phyloP scores from a whole-genome alignment of 2,329 filamentous ascomycete species.

The Thelonectria rubi region DNA sequence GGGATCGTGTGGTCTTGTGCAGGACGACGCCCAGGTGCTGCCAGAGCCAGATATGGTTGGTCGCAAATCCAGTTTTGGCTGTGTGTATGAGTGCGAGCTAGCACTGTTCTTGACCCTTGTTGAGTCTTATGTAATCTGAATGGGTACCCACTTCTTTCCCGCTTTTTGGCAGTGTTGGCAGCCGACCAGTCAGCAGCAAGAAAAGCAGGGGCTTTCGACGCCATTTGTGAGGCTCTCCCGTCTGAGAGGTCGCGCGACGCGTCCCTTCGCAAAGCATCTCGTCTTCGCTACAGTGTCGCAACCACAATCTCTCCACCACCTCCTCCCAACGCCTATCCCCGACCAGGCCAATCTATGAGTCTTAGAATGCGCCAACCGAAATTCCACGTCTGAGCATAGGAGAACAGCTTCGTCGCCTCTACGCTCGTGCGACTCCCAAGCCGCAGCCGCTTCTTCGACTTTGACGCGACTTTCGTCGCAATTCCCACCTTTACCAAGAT shows the following conservation, averaged over 20 bases:
- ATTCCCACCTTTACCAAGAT: slow-evolving; percentile 29
- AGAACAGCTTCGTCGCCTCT: slow-evolving; percentile 10
- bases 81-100: no score
- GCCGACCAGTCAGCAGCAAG: slow-evolving; percentile 12
- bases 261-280: slow-evolving; percentile 31
- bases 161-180: slow-evolving; percentile 5
- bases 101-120: not conserved
- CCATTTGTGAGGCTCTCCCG: slow-evolving; percentile 22
- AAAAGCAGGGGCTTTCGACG: slow-evolving; percentile 3
- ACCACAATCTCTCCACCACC: slow-evolving; percentile 22
- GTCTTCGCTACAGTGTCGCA: slow-evolving; percentile 33
- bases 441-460: slow-evolving; percentile 32
- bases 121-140: no score
- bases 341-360: slow-evolving; percentile 12
- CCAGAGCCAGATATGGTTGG: slow-evolving; percentile 18
- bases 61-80: not conserved
- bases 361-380: slow-evolving; percentile 14
- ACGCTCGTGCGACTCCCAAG: slow-evolving; percentile 31
- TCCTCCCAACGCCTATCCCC: slow-evolving; percentile 9
- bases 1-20: slow-evolving; percentile 14
- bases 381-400: slow-evolving; percentile 19
- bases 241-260: slow-evolving; percentile 37
- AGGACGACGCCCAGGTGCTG: slow-evolving; percentile 24
- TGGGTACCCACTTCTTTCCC: not conserved
- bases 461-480: slow-evolving; percentile 40